Percentiles rank a stretch among this genome's conserved stretches.
These are phyloP conservation scores for Groenewaldozyma tartarivorans DNA, from an alignment of 805 yeast species.

Conservation along the genomic window DNA sequence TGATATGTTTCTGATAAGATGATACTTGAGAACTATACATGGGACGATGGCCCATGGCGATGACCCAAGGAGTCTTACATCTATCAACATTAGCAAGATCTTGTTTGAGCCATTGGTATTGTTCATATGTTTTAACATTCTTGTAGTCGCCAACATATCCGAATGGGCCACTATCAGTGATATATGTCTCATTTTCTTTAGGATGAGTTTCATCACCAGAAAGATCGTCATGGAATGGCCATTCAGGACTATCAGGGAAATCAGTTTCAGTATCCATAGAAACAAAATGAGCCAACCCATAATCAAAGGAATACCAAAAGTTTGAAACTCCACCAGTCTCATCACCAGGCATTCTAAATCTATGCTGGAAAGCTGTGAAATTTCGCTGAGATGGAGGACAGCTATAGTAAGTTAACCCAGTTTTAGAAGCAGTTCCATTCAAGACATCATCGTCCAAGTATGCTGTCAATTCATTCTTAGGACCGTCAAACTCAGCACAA, in stretches of 20 bases:
- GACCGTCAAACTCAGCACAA: conserved; percentile 13
- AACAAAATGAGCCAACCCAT: conserved; percentile 21
- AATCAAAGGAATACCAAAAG: conserved; percentile 22
- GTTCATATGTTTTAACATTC: conserved; percentile 13
- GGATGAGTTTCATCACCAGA: conserved; percentile 10
- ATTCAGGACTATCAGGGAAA: conserved; percentile 12
- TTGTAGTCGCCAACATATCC: conserved; percentile 6
- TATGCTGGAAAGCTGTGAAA: conserved; percentile 18
- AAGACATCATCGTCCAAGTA: conserved; percentile 9
- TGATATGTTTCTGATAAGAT: conserved; percentile 9
- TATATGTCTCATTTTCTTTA: conserved; percentile 7
- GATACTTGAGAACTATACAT: conserved; percentile 19
- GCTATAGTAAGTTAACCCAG: conserved; percentile 6
- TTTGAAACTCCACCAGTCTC: conserved; percentile 21
- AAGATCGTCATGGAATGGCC: conserved; percentile 9
- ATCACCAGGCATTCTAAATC: conserved; percentile 20
- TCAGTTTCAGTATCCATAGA: conserved; percentile 19
- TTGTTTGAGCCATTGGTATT: conserved; percentile 19
- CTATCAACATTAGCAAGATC: conserved; percentile 20
- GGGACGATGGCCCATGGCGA: conserved; percentile 17
- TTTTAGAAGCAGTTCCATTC: conserved; percentile 6
- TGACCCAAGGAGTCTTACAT: conserved; percentile 16
- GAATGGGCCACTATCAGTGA: conserved; percentile 8
- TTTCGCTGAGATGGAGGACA: conserved; percentile 19
- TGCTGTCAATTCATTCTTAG: too few relatives aligned